Conservation (phyloP, 2,329 filamentous ascomycete species). For the Colletotrichum somersetense region DNA sequence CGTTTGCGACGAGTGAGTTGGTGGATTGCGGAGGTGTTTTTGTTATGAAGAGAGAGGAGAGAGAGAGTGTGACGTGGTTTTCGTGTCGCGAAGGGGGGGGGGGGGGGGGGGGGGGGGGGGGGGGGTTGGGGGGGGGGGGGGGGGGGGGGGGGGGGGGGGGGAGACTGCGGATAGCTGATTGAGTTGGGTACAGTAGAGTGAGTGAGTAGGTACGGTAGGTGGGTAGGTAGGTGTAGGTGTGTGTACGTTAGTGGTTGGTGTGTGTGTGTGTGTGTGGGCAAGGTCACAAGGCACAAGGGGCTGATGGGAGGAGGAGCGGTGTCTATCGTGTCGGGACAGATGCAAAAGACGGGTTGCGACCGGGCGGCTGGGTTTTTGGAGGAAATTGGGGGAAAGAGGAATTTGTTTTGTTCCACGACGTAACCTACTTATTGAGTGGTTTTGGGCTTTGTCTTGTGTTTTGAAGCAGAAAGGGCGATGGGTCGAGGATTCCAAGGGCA, state of each 20-base stretch:
- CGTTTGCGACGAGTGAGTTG: slow-evolving; percentile 11
- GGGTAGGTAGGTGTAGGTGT: too few species aligned
- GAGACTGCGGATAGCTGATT: slow-evolving; percentile 25
- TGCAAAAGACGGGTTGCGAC: background rate
- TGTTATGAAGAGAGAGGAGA: slow-evolving; percentile 18
- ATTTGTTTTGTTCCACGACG: background rate
- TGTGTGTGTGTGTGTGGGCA: background rate
- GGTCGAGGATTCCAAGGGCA: background rate
- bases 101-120: too few species aligned
- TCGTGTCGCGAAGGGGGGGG: slow-evolving; percentile 12
- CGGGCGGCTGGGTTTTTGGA: background rate
- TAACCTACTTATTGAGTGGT: slow-evolving; percentile 1
- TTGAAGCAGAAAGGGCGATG: background rate
- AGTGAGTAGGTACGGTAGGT: background rate
- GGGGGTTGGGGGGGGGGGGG: slow-evolving; percentile 5
- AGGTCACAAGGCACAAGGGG: slow-evolving; percentile 25
- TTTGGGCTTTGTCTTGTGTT: background rate
- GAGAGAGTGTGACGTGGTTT: slow-evolving; percentile 26
- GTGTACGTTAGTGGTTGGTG: background rate
- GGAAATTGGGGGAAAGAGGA: background rate
- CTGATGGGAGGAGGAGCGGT: slow-evolving; percentile 5
- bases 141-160: slow-evolving; percentile 2
- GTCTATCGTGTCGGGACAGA: background rate
- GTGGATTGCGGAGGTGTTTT: background rate
- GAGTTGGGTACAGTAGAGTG: background rate